Evolutionary conservation across 192 early-diverging fungal species (phyloP), one percentile per base, ranked within the genome.

Genomic region (Spinellus fusiger): DNA sequence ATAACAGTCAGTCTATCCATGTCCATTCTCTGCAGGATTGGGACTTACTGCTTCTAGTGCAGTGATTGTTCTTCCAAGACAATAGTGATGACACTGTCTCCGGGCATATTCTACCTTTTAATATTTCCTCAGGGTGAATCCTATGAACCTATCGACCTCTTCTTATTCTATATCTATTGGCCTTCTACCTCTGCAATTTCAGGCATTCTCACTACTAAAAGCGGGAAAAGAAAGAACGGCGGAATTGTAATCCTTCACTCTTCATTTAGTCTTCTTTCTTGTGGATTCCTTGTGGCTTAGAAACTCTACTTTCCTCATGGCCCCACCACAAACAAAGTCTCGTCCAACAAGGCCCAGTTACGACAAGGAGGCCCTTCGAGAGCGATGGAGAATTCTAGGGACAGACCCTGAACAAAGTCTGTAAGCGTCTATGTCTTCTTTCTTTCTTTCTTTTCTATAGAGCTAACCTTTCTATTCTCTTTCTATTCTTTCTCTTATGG

Each of bases 101-200:
- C 89, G 73, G 22, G 81, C 85, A 10, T 77, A 77, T 73, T 93
- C 89, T 20, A 89, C 89, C 55, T 89, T 44, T 32, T 4, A 54
- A 33, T 32, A 0, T 23, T 49, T 33, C 27, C 25, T 33, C 0
- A n/a, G n/a, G 9, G 26, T 5, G 4, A 32, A 7, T 15, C 12
- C 38, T 37, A 13, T 10, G 16, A 22, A 47, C 15, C 33, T 22
- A 40, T 28, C 9, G 44, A 59, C 4, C 31, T 35, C n/a, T 37
- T 48, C 0, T 25, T n/a, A 44, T 10, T n/a, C 2, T 44, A 44
- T 2, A 12, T 3, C 40, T n/a, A 44, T 37, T 9, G 10, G 18
- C 23, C 15, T 2, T 26, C 54, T 66, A 71, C 69, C 33, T 71
- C 69, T 34, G 69, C 59, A 16, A 71, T 50, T 37, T 71, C 69